These are phyloP conservation scores for Grosmannia penicillata DNA, from an alignment of 2,329 filamentous ascomycete species.

Conservation along the genomic window DNA sequence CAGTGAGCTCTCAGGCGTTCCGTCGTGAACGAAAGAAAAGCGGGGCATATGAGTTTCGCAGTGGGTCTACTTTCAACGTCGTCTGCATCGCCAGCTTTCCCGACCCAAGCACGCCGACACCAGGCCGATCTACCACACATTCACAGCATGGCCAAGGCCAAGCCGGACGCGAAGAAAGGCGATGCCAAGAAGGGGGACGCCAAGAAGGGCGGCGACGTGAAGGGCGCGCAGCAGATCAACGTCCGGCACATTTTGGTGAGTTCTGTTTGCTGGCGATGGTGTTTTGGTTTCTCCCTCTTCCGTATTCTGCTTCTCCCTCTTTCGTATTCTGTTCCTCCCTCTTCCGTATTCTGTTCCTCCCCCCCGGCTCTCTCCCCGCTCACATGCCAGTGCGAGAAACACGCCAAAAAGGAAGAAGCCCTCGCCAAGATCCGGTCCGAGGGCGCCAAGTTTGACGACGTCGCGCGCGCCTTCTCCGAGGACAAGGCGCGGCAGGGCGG, in stretches of 20 bases:
- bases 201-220: conserved; percentile 7
- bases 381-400: conserved; percentile 50
- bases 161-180: conserved; percentile 7
- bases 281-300: background rate
- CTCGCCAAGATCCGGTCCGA: conserved; percentile 47
- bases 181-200: conserved; percentile 3
- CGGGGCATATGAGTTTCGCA: too few species aligned
- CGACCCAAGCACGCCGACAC: too few species aligned
- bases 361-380: background rate
- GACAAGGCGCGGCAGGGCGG: conserved; percentile 64
- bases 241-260: conserved; percentile 55
- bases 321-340: too few species aligned
- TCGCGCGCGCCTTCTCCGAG: conserved; percentile 58
- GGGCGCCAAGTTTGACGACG: conserved; percentile 59
- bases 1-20: too few species aligned
- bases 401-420: conserved; percentile 64
- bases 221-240: conserved; percentile 36
- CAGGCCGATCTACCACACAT: background rate
- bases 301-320: background rate
- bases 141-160: conserved; percentile 10
- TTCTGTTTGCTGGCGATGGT: background rate
- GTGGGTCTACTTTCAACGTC: too few species aligned
- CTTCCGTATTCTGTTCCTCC: background rate
- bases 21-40: too few species aligned
- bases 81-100: too few species aligned